Evolutionary conservation across 2,329 filamentous ascomycete species (phyloP).

Genomic region (Neurospora sp.): DNA sequence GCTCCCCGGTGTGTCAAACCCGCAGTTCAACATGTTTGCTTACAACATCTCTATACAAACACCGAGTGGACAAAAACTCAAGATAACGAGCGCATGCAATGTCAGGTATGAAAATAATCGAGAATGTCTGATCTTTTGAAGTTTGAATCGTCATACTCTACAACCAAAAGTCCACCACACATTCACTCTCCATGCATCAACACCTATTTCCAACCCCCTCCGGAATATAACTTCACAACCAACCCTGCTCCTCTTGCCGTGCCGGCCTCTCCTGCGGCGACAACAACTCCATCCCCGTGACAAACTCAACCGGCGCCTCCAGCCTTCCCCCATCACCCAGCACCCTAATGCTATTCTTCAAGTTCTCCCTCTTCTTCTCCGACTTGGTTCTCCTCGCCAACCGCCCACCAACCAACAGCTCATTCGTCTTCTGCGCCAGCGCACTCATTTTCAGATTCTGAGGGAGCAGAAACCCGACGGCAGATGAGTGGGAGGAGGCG

Average conservation of each 20-base stretch:
- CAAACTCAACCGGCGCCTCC: not conserved
- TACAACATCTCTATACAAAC: not conserved
- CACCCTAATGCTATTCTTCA: constrained; percentile 28
- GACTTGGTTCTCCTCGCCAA: constrained; percentile 8
- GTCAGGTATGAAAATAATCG: not conserved
- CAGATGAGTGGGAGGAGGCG: not conserved
- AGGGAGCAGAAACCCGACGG: not conserved
- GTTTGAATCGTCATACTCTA: not conserved
- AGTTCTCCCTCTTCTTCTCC: constrained; percentile 25
- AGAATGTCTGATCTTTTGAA: not conserved
- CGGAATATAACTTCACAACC: not conserved
- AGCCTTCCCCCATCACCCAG: constrained; percentile 14
- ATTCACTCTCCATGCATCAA: not conserved
- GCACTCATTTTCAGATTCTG: not conserved
- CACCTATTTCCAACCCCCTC: not conserved
- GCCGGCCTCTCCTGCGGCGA: not conserved
- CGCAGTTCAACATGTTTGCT: not conserved
- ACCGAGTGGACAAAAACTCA: not conserved
- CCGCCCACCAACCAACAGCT: not conserved
- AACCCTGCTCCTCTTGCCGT: not conserved
- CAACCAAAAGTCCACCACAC: not conserved
- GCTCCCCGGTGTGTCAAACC: not conserved
- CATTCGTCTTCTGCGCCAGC: constrained; percentile 1
- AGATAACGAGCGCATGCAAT: not conserved
- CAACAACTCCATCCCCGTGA: not conserved